Conservation (phyloP, 108 stramenopile species). For the Cylindrotheca closterium region DNA sequence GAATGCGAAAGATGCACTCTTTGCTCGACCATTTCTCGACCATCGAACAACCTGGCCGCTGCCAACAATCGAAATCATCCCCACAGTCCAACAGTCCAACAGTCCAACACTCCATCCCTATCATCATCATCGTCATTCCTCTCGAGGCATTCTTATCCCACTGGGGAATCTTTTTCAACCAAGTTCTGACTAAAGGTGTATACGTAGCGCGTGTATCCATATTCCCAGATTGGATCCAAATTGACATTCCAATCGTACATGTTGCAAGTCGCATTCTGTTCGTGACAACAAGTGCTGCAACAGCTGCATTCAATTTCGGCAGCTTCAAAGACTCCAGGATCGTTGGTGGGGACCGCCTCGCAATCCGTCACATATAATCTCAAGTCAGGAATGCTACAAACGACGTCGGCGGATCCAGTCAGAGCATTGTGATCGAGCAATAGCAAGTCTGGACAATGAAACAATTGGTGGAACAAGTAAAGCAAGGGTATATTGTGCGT, state of each 20-base stretch:
- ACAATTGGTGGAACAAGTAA: not conserved
- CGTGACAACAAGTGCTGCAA: conserved; percentile 29
- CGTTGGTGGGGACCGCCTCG: not conserved
- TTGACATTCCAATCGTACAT: conserved; percentile 25
- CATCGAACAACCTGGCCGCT: too few relatives aligned
- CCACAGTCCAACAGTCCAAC: too few relatives aligned
- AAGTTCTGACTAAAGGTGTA: conserved; percentile 18
- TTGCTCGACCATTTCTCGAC: too few relatives aligned
- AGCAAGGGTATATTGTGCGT: too few relatives aligned
- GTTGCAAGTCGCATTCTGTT: conserved; percentile 24
- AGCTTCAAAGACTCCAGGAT: too few relatives aligned
- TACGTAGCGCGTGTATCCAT: conserved; percentile 18
- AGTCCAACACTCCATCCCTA: too few relatives aligned
- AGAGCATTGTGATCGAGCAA: conserved; percentile 26
- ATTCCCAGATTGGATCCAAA: conserved; percentile 38
- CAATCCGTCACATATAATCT: conserved; percentile 21
- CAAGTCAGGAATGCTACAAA: conserved; percentile 10
- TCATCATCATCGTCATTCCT: not conserved
- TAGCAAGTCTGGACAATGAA: conserved; percentile 20
- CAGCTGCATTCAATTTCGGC: conserved; percentile 27
- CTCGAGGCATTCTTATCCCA: too few relatives aligned
- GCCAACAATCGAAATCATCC: too few relatives aligned
- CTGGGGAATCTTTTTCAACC: too few relatives aligned
- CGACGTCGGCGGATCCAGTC: conserved; percentile 20
- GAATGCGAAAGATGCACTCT: too few relatives aligned